A percentile compares a stretch with the other conserved stretches of the same genome.
These are phyloP conservation scores for Cryptococcus sp. DNA, from an alignment of 1,284 basidiomycete genomes.

Conservation along the genomic window DNA sequence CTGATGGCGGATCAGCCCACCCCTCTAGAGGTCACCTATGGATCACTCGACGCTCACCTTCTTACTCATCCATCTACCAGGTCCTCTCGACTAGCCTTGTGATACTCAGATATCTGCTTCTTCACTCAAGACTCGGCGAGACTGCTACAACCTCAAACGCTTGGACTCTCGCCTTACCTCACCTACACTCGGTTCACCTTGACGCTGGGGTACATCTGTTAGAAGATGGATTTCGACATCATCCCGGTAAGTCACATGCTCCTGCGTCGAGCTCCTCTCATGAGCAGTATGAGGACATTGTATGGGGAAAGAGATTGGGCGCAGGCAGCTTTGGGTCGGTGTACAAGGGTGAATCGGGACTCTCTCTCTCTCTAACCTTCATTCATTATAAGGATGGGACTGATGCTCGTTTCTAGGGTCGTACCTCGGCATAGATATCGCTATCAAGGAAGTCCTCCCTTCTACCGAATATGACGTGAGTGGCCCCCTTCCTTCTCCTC, in stretches of 20 bases:
- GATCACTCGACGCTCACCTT: too few relatives aligned
- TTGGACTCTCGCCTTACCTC: background rate
- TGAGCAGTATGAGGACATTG: constrained; percentile 72
- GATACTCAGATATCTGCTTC: too few relatives aligned
- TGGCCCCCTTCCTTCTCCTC: background rate
- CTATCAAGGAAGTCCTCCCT: constrained; percentile 90
- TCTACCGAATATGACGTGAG: constrained; percentile 75
- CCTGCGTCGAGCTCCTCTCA: background rate
- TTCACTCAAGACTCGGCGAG: too few relatives aligned
- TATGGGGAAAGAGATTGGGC: constrained; percentile 75
- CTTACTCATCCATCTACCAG: too few relatives aligned
- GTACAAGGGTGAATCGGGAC: constrained; percentile 61
- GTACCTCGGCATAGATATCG: constrained; percentile 92
- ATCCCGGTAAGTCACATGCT: constrained; percentile 58
- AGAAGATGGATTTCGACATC: constrained; percentile 62
- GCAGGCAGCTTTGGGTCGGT: constrained; percentile 90
- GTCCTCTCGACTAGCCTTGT: background rate
- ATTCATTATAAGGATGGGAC: background rate
- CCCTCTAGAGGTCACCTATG: too few relatives aligned
- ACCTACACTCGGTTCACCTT: background rate
- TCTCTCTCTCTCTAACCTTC: constrained; percentile 1
- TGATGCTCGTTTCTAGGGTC: constrained; percentile 52
- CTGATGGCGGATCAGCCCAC: too few relatives aligned
- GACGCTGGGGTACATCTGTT: too few relatives aligned
- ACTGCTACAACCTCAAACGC: too few relatives aligned